Base-by-base conservation (phyloP, 108 stramenopile species). In the Fistulifera solaris region DNA sequence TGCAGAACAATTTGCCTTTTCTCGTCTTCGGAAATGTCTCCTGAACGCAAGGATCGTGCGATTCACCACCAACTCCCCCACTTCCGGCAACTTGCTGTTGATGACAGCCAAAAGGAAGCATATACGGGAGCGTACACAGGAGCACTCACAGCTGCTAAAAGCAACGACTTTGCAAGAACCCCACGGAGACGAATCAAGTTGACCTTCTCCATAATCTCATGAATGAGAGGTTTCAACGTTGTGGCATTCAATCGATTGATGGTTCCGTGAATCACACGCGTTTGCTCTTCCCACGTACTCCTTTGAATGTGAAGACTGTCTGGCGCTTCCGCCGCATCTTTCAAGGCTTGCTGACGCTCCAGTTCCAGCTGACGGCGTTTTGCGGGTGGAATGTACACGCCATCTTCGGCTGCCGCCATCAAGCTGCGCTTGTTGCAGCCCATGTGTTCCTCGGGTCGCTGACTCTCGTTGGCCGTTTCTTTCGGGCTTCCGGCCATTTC, bases 71-170 rank as follows among this genome's bases (percentile, higher is more conserved):
- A 99, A 71, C 62, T 99, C 97, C 21, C 98, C 99, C 44, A 85
- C 87, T 63, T 97, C 94, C 2, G 99, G 99, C 19, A 99, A 68
- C 65, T 96, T 96, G 18, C 94, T 93, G 67, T 98, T 97, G 39
- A 99, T 54, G 16, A 99, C 99, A 18, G 96, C 81, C 27, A 96
- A 26, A 98, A 48, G 11, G 96, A 87, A 3, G 96, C 95, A 52
- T 96, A 99, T 22, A 87, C 83, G 55, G 68, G 61, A 16, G 81
- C 54, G 58, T 83, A 86, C 8, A 71, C 68, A 0, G 96, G 93
- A 31, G 92, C 89, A 3, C 87, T 87, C 15, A 85, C 54, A 52
- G 94, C 86, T n/a, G 97, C 96, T 38, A 77, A 78, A 52, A 98
- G 60, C 10, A 98, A 28, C 2, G 92, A 87, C 17, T 85, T 71